phyloP scores from a whole-genome alignment of 2,329 filamentous ascomycete genomes.

The Aureobasidium sp. region DNA sequence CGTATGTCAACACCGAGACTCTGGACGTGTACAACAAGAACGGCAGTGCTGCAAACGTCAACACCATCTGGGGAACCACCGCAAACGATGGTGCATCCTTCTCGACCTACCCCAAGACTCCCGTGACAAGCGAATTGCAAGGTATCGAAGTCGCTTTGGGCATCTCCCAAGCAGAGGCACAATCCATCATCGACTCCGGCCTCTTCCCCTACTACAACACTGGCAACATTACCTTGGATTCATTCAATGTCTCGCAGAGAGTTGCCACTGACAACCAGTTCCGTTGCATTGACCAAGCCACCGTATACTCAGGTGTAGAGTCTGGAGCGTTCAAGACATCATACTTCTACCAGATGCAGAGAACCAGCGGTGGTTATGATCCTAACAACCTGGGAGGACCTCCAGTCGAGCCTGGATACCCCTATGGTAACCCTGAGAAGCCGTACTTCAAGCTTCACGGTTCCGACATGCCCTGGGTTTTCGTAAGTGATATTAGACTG shows the following conservation, averaged over 20 bases:
- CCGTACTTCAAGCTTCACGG: slow-evolving; percentile 52
- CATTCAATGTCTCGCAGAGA: slow-evolving; percentile 48
- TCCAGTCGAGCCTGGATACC: slow-evolving; percentile 28
- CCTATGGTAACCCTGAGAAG: slow-evolving; percentile 41
- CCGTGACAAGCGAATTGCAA: slow-evolving; percentile 32
- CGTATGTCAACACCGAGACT: slow-evolving; percentile 43
- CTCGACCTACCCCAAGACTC: slow-evolving; percentile 38
- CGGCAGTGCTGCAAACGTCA: slow-evolving; percentile 39
- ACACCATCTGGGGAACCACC: slow-evolving; percentile 48
- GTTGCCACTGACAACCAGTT: slow-evolving; percentile 52
- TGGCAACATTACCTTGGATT: slow-evolving; percentile 45
- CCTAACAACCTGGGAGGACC: slow-evolving; percentile 46
- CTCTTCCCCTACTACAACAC: slow-evolving; percentile 44
- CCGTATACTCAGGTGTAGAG: slow-evolving; percentile 41
- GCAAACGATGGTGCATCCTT: slow-evolving; percentile 50
- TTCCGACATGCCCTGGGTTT: slow-evolving; percentile 43
- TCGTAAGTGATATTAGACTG: slow-evolving; percentile 36
- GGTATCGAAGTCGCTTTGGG: slow-evolving; percentile 38
- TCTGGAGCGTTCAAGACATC: slow-evolving; percentile 40
- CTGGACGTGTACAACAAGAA: slow-evolving; percentile 38
- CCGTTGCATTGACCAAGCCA: slow-evolving; percentile 53
- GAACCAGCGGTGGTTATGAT: slow-evolving; percentile 45
- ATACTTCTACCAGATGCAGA: slow-evolving; percentile 54
- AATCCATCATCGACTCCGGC: slow-evolving; percentile 33
- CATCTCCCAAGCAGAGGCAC: slow-evolving; percentile 33